Conservation (phyloP, 2,329 filamentous ascomycete genomes). For the Penicillium sp. region DNA sequence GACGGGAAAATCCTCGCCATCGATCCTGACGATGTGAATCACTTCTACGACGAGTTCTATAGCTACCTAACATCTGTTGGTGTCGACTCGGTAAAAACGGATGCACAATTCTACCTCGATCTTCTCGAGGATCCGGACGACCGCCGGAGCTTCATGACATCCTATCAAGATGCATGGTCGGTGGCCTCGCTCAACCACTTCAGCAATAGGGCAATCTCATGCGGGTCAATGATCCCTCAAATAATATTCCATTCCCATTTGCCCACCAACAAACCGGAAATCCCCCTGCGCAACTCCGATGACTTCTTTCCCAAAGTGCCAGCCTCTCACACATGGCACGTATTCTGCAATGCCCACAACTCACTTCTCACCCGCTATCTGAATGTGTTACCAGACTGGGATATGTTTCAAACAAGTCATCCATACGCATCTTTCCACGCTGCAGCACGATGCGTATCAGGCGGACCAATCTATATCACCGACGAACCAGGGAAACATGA, state of each 20-base stretch:
- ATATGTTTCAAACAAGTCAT: constrained; percentile 68
- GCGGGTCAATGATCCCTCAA: constrained; percentile 89
- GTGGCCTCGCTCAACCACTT: constrained; percentile 75
- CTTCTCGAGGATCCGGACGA: constrained; percentile 64
- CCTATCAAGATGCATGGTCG: constrained; percentile 84
- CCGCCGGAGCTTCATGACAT: constrained; percentile 66
- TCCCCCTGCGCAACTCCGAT: constrained; percentile 79
- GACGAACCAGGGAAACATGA: constrained; percentile 82
- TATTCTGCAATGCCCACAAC: constrained; percentile 93
- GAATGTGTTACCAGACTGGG: constrained; percentile 82
- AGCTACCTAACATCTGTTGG: constrained; percentile 69
- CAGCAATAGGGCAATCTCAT: constrained; percentile 73
- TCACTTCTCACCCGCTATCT: constrained; percentile 75
- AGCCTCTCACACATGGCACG: constrained; percentile 84
- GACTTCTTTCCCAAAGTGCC: constrained; percentile 84
- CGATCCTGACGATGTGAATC: constrained; percentile 66
- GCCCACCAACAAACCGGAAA: constrained; percentile 66
- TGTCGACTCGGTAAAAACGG: constrained; percentile 85
- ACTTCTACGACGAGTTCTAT: constrained; percentile 91
- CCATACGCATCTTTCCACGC: constrained; percentile 79
- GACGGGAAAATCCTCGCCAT: constrained; percentile 65
- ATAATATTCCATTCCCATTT: constrained; percentile 82
- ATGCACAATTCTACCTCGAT: constrained; percentile 87
- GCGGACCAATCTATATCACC: constrained; percentile 91
- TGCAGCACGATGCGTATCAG: constrained; percentile 81